phyloP scores from a whole-genome alignment of 2,329 filamentous ascomycete genomes.

The Clonostachys byssicola region DNA sequence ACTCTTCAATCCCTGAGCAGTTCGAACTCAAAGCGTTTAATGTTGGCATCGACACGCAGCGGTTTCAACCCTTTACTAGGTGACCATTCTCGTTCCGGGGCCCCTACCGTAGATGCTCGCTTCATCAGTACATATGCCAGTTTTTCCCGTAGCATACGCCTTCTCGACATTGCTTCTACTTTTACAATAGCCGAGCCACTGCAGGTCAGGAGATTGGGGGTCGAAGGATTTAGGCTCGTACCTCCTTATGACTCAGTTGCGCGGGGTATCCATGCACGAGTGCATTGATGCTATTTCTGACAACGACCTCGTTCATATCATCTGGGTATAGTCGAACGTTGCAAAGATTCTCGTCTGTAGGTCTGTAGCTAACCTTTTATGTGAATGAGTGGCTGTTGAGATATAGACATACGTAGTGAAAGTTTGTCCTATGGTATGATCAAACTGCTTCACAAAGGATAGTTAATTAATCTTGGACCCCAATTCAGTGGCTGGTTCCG shows the following conservation, averaged over 20 bases:
- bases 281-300: constrained; percentile 17
- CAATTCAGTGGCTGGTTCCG: too few relatives aligned
- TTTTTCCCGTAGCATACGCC: constrained; percentile 13
- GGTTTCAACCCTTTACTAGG: constrained; percentile 15
- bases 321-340: constrained; percentile 15
- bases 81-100: constrained; percentile 18
- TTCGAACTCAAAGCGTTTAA: constrained; percentile 1
- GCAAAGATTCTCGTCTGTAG: too few relatives aligned
- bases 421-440: too few relatives aligned
- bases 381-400: too few relatives aligned
- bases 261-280: not conserved
- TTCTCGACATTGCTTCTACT: too few relatives aligned
- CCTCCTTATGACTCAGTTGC: constrained; percentile 3
- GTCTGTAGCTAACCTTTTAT: too few relatives aligned
- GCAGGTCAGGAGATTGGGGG: constrained; percentile 11
- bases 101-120: constrained; percentile 16
- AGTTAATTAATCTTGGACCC: too few relatives aligned
- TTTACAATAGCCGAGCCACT: too few relatives aligned
- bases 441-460: too few relatives aligned
- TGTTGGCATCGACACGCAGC: constrained; percentile 3
- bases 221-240: not conserved
- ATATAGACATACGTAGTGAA: too few relatives aligned
- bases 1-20: not conserved
- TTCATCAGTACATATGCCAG: constrained; percentile 20
- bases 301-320: constrained; percentile 12